Evolutionary conservation across 371 early-diverging fungal species (phyloP), one percentile per base, ranked within the genome.

Genomic region (Mortierella sp.): DNA sequence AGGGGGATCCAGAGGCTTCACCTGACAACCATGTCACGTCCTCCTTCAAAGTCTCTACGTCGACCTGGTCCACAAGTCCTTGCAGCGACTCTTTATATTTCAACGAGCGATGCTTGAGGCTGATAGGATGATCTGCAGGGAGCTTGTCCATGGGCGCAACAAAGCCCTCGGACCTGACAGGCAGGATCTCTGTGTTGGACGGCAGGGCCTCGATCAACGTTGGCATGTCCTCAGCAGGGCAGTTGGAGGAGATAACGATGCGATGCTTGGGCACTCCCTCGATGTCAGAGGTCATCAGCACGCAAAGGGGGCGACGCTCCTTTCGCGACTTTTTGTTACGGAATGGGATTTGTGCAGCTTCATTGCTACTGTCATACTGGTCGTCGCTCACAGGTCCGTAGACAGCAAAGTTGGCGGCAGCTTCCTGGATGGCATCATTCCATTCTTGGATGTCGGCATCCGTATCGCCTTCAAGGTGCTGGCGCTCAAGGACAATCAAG

Each of bases 1-100:
- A 77, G 29, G 81, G 81, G 44, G 72, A 72, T 7, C 74, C 74
- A 0, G 66, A 18, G 30, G 72, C 72, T 60, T 83, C 83, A 12
- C 83, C 83, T n/a, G 81, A 66, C 57, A 83, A 53, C 68, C 72
- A 83, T n/a, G 73, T 74, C 14, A 81, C 80, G 51, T 79, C 82
- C 64, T 74, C 46, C 65, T 75, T 72, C 52, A 81, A 18, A 0
- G 67, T 64, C 57, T 68, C 61, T 30, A 70, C 44, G 25, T 80
- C 66, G 4, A 76, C 75, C 57, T 66, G 69, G 45, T 73, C 73
- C n/a, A 81, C 73, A 47, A 80, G 50, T 1, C 66, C 62, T 44
- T 68, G 80, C 4, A 80, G 60, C 1, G 68, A 46, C 62, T 68
- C 55, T 46, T 67, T 60, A 19, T 76, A 46, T 45, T 70, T 69